Conservation (phyloP, 2,329 filamentous ascomycete species). For the Alternaria viburni region DNA sequence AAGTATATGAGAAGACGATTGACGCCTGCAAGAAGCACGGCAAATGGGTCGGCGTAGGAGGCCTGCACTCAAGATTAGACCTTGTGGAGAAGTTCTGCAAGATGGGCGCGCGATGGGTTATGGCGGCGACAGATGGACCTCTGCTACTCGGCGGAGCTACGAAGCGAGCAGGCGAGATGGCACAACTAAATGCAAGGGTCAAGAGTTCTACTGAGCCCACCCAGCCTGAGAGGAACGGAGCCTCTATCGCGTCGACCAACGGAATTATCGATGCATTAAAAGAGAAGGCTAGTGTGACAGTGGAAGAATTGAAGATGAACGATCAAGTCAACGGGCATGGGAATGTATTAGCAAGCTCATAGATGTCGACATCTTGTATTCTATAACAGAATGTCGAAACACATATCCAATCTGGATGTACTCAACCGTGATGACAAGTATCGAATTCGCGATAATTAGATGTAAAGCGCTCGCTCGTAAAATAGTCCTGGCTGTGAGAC, state of each 20-base stretch:
- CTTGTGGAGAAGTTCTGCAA: slow-evolving; percentile 51
- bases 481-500: neutral
- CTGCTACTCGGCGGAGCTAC: slow-evolving; percentile 48
- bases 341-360: neutral
- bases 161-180: slow-evolving; percentile 36
- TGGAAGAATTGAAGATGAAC: neutral
- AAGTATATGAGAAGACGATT: slow-evolving; percentile 44
- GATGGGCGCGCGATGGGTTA: slow-evolving; percentile 50
- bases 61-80: slow-evolving; percentile 51
- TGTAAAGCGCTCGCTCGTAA: too few species aligned
- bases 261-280: neutral
- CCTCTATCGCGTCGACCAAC: neutral
- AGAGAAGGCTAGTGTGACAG: neutral
- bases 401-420: too few species aligned
- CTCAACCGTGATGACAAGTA: too few species aligned
- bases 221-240: neutral
- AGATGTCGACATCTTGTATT: neutral
- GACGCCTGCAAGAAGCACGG: slow-evolving; percentile 48
- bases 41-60: slow-evolving; percentile 52
- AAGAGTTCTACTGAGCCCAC: neutral
- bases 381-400: too few species aligned
- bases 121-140: slow-evolving; percentile 47
- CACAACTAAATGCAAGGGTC: slow-evolving; percentile 10
- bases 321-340: neutral
- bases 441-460: too few species aligned